Conservation (phyloP, 2,329 filamentous ascomycete species). For the Intubia oerlemansii region DNA sequence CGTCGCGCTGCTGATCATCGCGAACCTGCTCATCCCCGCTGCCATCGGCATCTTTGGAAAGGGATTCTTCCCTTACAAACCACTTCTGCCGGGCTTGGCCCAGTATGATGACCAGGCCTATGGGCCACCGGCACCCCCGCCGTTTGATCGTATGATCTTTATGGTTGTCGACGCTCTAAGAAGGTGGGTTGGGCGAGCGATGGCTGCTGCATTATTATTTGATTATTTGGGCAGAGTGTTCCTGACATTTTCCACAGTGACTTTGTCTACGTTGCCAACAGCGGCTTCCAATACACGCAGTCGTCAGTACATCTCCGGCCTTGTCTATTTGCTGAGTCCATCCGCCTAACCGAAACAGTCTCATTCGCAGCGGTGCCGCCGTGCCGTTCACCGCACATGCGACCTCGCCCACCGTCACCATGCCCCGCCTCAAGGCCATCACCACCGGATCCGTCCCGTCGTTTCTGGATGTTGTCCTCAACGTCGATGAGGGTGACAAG, state of each 20-base stretch:
- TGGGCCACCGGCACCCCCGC: constrained; percentile 36
- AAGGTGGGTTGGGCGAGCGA: constrained; percentile 37
- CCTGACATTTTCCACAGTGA: constrained; percentile 33
- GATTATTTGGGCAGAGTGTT: too few species aligned
- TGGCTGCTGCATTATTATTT: not conserved
- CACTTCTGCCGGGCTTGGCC: constrained; percentile 70
- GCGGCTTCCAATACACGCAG: constrained; percentile 76
- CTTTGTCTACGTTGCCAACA: constrained; percentile 68
- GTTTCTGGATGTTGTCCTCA: constrained; percentile 90
- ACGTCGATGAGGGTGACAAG: constrained; percentile 86
- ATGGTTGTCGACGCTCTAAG: constrained; percentile 95
- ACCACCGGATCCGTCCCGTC: constrained; percentile 97
- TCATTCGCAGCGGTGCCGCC: constrained; percentile 66
- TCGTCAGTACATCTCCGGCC: constrained; percentile 33
- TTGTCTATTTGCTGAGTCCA: not conserved
- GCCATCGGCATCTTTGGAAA: constrained; percentile 60
- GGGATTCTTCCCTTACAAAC: constrained; percentile 97
- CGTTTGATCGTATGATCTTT: constrained; percentile 80
- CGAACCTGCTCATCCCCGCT: constrained; percentile 59
- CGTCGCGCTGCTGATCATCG: constrained; percentile 31
- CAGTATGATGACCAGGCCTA: constrained; percentile 35
- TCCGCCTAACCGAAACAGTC: constrained; percentile 21
- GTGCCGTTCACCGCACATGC: constrained; percentile 91
- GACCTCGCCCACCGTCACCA: constrained; percentile 91
- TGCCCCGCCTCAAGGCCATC: constrained; percentile 93